phyloP scores from a whole-genome alignment of 2,329 filamentous ascomycete genomes.

The Pseudocercospora fuligena region DNA sequence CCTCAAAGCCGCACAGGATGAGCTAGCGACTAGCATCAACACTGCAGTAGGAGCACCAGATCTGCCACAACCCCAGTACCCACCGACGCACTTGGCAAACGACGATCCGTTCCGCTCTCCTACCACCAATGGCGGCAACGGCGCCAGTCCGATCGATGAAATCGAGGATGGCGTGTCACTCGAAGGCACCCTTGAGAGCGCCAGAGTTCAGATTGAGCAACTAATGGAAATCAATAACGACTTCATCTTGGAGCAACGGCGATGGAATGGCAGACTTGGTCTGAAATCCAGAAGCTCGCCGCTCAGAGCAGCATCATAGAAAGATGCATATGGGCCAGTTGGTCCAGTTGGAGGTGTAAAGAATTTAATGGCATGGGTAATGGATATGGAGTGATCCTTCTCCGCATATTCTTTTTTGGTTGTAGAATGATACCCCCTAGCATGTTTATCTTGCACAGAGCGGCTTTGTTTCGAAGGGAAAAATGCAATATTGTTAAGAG shows the following conservation, averaged over 20 bases:
- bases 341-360: background rate
- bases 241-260: conserved; percentile 38
- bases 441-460: background rate
- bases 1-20: conserved; percentile 23
- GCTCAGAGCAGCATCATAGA: conserved; percentile 26
- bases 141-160: conserved; percentile 8
- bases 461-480: background rate
- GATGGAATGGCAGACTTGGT: conserved; percentile 32
- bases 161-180: conserved; percentile 29
- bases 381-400: conserved; percentile 5
- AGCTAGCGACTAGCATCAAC: conserved; percentile 19
- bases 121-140: conserved; percentile 14
- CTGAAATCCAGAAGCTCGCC: conserved; percentile 19
- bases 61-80: background rate
- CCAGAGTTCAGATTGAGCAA: conserved; percentile 41
- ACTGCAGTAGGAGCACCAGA: conserved; percentile 4
- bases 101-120: conserved; percentile 23
- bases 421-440: conserved; percentile 14
- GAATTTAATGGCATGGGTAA: conserved; percentile 7
- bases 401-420: background rate
- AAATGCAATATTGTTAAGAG: background rate
- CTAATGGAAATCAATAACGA: conserved; percentile 43
- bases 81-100: background rate
- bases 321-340: conserved; percentile 13
- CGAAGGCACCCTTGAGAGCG: conserved; percentile 41